Evolutionary conservation across 768 basidiomycete genomes (phyloP).

Genomic region (Trametes sanguinea): DNA sequence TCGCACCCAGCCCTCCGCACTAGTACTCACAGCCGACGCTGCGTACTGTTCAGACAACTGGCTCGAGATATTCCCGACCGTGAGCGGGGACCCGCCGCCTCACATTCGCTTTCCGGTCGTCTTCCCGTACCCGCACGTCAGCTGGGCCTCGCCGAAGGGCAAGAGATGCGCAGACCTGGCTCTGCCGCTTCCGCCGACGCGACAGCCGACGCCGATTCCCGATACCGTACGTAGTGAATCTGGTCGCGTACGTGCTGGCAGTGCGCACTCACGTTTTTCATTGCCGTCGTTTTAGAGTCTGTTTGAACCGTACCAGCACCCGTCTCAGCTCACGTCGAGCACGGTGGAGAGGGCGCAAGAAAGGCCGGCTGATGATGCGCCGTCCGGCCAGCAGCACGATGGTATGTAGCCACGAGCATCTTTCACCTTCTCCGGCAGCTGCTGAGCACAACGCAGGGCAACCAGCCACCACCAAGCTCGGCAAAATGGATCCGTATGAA

Average conservation of each 20-base stretch:
- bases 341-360: conserved; percentile 8
- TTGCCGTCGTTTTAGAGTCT: conserved; percentile 5
- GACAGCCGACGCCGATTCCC: conserved; percentile 19
- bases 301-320: conserved; percentile 22
- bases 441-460: not conserved
- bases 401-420: too few relatives aligned
- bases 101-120: conserved; percentile 20
- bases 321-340: conserved; percentile 5
- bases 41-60: conserved; percentile 26
- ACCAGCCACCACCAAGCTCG: conserved; percentile 1
- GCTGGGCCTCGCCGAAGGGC: conserved; percentile 21
- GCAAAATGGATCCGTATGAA: conserved; percentile 30
- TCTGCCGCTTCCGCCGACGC: conserved; percentile 20
- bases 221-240: conserved; percentile 2
- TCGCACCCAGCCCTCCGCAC: too few relatives aligned
- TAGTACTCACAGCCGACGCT: not conserved
- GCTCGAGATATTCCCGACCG: conserved; percentile 16
- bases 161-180: conserved; percentile 23
- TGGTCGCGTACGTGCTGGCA: too few relatives aligned
- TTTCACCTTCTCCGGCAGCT: too few relatives aligned
- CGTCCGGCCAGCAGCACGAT: too few relatives aligned
- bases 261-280: not conserved
- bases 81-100: conserved; percentile 19
- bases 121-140: conserved; percentile 28
- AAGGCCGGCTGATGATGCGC: not conserved